Base-by-base conservation (phyloP, 495 filamentous ascomycete genomes). In the Aspergillus biplanus region DNA sequence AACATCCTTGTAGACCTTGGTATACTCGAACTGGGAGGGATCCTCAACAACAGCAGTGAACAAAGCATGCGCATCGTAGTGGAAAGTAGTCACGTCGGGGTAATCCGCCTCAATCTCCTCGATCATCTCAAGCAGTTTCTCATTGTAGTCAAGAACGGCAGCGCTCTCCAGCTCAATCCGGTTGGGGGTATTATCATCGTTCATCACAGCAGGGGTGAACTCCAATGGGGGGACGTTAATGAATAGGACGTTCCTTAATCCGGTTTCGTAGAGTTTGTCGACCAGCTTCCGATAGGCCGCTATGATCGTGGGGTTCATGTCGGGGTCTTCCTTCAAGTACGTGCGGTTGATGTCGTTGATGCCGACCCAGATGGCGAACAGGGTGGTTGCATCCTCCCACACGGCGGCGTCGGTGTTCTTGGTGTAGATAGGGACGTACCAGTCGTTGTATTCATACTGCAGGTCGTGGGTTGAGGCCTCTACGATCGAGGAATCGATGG, bases 11-110 rank as follows among this genome's bases (percentile, higher is more conserved):
- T 59, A 52, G 5, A 16, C 42, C 31, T 32, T 9, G 7, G 46
- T 59, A 31, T 52, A n/a, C 31, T 59, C 58, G 32, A 48, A 59
- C 32, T 59, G 44, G 31, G 58, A 50, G 3, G 46, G 44, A 52
- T 59, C 46, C 15, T 52, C 58, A n/a, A 59, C 52, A 34, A 52
- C 58, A 9, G 47, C 4, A 35, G 49, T 21, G 33, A 59, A 59
- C 46, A 59, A 8, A 32, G 58, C 32, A 33, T 59, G 27, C 13
- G 46, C 35, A 37, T 59, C 46, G 58, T 59, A 59, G 0, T 34
- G 16, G 32, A 59, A 59, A 9, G 34, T 46, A n/a, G 58, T 37
- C 13, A 37, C 33, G 33, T 52, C 58, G 15, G 18, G 11, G 33
- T 59, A 48, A 12, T 11, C 5, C 13, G 13, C 8, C 46, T 52